phyloP scores from a whole-genome alignment of 331 rosid species.

The Rhamnella rubrinervis region DNA sequence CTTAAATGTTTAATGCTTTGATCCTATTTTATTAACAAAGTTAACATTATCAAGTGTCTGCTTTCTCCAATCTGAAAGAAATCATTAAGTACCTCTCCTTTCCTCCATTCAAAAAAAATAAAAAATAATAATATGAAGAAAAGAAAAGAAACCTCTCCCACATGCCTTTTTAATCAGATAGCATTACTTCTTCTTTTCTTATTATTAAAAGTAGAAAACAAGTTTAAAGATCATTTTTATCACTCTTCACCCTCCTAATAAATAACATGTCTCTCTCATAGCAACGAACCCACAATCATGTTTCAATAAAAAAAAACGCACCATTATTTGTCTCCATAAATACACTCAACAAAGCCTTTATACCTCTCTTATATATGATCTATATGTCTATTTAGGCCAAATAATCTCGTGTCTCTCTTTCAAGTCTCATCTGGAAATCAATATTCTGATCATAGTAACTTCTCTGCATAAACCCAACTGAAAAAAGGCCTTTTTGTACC shows the following conservation, averaged over 20 bases:
- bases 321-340: not conserved
- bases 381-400: constrained; percentile 5
- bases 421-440: not conserved
- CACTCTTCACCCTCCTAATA: not conserved
- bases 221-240: constrained; percentile 7
- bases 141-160: not conserved
- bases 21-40: constrained; percentile 21
- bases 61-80: constrained; percentile 30
- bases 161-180: not conserved
- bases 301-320: not conserved
- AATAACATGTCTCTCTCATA: not conserved
- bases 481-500: constrained; percentile 7
- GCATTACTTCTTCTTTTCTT: not conserved
- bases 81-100: constrained; percentile 21
- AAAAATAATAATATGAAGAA: not conserved
- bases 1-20: not conserved
- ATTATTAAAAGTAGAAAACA: not conserved
- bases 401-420: not conserved
- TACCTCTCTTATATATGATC: constrained; percentile 3
- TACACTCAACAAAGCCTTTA: not conserved
- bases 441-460: not conserved
- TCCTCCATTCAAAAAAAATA: constrained; percentile 7
- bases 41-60: constrained; percentile 5
- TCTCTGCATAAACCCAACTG: constrained; percentile 1
- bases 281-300: not conserved